Base-by-base conservation (phyloP, 179 eudicot species). In the Amaranthus tricolor region DNA sequence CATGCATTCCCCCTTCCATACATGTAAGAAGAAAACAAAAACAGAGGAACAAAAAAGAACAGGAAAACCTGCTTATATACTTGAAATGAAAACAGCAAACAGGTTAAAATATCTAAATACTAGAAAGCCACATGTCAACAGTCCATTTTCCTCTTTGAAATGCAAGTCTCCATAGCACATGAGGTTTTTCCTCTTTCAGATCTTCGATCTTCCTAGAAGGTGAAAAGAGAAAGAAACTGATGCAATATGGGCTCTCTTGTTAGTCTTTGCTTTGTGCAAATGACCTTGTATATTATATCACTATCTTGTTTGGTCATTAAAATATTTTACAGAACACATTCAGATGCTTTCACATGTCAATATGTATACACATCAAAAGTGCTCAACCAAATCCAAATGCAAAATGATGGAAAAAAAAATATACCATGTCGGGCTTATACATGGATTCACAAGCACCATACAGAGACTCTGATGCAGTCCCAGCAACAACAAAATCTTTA, bases 391-490 rank as follows among this genome's bases (percentile, higher is more conserved):
- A 9, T 9, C 16, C 31, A 66, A 66, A 14, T 47, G 61, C 57
- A 71, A 43, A 44, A 44, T 19, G 6, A 57, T 0, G 20, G 52
- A 49, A 70, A 15, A 58, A 15, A 15, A 6, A 54, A 87, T 88
- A 21, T 76, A 94, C 98, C 97, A 94, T 89, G 86, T 94, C 96
- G 70, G 97, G 96, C 87, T 91, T 94, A 91, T 82, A 94, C 97
- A 92, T 89, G 58, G 98, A 88, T 75, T 94, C 98, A 83, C 98
- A 94, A 52, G 98, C 98, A 86, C 98, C 98, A 82, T 94, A 94
- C 8, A 94, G 87, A 64, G 98, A 94, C 76, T 94, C 98, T 9
- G 96, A 92, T 55, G 98, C 91, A 62, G 98, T 90, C 21, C 97
- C 97, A 84, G 94, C 88, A 85, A 94, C 98, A 64, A 94, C 98